Conservation (phyloP, 495 filamentous ascomycete genomes). For the Penicillium roqueforti region DNA sequence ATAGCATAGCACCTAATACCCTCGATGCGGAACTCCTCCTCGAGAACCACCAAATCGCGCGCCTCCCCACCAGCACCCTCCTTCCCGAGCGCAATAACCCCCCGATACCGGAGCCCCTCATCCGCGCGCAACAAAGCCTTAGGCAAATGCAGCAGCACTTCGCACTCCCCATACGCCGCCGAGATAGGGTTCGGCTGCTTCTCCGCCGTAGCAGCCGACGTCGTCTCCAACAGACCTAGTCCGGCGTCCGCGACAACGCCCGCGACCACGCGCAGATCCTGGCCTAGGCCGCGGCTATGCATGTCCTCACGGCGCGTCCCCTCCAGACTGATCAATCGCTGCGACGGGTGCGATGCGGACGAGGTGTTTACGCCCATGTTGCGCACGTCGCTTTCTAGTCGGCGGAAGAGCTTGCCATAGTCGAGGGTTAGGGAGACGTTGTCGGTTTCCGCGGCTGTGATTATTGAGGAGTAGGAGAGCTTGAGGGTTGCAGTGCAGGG, state of each 20-base stretch:
- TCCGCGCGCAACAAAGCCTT: slow-evolving; percentile 43
- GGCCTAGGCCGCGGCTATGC: slow-evolving; percentile 23
- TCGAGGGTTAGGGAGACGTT: slow-evolving; percentile 45
- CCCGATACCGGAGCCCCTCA: slow-evolving; percentile 40
- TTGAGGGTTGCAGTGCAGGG: slow-evolving; percentile 43
- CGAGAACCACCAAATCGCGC: slow-evolving; percentile 35
- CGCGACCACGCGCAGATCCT: slow-evolving; percentile 39
- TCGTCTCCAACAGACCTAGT: slow-evolving; percentile 39
- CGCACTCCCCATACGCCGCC: slow-evolving; percentile 35
- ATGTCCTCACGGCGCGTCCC: slow-evolving; percentile 35
- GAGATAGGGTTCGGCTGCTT: slow-evolving; percentile 23
- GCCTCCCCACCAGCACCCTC: slow-evolving; percentile 14
- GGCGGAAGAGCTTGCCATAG: slow-evolving; percentile 48
- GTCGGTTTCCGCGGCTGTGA: slow-evolving; percentile 39
- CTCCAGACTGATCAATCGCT: slow-evolving; percentile 29
- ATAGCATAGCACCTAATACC: slow-evolving; percentile 47
- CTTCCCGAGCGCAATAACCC: slow-evolving; percentile 35
- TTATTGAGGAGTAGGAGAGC: slow-evolving; percentile 43
- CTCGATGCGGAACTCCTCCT: slow-evolving; percentile 44
- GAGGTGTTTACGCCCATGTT: slow-evolving; percentile 24
- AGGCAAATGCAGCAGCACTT: slow-evolving; percentile 40
- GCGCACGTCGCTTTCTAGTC: slow-evolving; percentile 37
- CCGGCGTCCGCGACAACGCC: slow-evolving; percentile 38
- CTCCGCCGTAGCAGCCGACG: slow-evolving; percentile 28
- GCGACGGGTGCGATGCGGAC: slow-evolving; percentile 20